Evolutionary conservation across 192 early-diverging fungal genomes (phyloP).

Genomic region (Spizellomyces sp.): DNA sequence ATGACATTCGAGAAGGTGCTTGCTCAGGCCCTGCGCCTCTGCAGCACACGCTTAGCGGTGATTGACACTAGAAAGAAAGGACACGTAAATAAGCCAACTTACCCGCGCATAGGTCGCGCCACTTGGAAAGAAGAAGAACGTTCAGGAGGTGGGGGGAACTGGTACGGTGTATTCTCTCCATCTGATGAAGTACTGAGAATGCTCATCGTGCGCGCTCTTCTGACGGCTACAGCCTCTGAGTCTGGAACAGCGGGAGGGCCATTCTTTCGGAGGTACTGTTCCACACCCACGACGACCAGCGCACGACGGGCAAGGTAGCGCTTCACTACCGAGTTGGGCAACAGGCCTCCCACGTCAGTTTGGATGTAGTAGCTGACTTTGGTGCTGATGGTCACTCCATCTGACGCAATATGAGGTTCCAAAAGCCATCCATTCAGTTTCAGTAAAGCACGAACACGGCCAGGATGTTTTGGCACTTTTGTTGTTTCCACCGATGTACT

Average conservation of each 20-base stretch:
- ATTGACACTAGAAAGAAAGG: no score
- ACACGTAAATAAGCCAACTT: no score
- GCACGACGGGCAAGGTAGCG: slow-evolving; percentile 33
- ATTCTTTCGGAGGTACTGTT: slow-evolving; percentile 34
- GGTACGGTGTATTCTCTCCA: slow-evolving; percentile 1
- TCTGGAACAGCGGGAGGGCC: slow-evolving; percentile 24
- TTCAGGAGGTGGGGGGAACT: no score
- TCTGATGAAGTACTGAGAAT: not conserved
- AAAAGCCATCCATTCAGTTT: slow-evolving; percentile 41
- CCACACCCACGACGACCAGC: slow-evolving; percentile 33
- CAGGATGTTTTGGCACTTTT: slow-evolving; percentile 35
- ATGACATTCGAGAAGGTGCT: no score
- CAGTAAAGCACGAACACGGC: slow-evolving; percentile 36
- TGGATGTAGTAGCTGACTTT: slow-evolving; percentile 35
- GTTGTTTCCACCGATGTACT: slow-evolving; percentile 35
- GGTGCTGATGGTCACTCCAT: slow-evolving; percentile 23
- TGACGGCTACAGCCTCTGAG: not conserved
- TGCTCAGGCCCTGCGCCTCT: no score
- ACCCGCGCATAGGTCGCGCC: no score
- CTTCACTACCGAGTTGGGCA: slow-evolving; percentile 33
- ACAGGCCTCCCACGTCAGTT: slow-evolving; percentile 33
- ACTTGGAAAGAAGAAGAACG: no score
- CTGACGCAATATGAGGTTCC: slow-evolving; percentile 24
- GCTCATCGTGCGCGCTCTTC: not conserved
- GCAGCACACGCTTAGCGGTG: no score